Evolutionary conservation across 2,329 filamentous ascomycete species (phyloP), one percentile per base, ranked within the genome.

Genomic region (Cercospora sp.): DNA sequence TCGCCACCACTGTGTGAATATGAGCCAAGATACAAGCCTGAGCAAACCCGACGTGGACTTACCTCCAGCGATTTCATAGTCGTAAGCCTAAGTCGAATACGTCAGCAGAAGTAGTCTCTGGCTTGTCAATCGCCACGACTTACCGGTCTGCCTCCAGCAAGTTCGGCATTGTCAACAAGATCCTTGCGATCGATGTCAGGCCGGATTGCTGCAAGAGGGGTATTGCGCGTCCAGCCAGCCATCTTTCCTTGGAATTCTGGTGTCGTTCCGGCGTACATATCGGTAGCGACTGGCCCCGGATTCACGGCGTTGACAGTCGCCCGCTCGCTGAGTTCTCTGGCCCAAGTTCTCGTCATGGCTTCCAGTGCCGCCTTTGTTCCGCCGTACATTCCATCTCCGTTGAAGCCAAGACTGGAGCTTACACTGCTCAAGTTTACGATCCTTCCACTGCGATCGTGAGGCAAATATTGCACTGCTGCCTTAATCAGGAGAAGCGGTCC

Each of bases 401-500:
- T 78, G 74, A 88, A 88, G 3, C 89, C 88, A 3, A 87, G 77
- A 2, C 82, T 83, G 7, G 86, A 82, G 39, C 84, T 86, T 16
- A 90, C 86, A 31, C 83, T 87, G 55, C 83, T 87, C 60, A 90
- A 76, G 71, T 88, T 90, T 42, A 91, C 83, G 69, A 91, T 86
- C 31, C 89, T 83, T 2, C 88, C 89, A 23, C 83, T 88, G 70
- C 89, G 89, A 80, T 92, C 91, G 64, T 78, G 80, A 1, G 87
- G 92, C 4, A 96, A 85, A 79, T 90, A 89, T 0, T 88, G 90
- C 33, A 88, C 80, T 0, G 87, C 87, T 5, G 91, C 91, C 79
- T 96, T 90, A 28, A 91, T 87, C 13, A 96, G 83, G 1, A 96
- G 85, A 23, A 96, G 80, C 1, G 93, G 93, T 0, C 91, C 93